Percentiles rank a stretch among this genome's conserved stretches.
Conservation (phyloP, 345 rosid genomes). For the Melaleuca alternifolia region DNA sequence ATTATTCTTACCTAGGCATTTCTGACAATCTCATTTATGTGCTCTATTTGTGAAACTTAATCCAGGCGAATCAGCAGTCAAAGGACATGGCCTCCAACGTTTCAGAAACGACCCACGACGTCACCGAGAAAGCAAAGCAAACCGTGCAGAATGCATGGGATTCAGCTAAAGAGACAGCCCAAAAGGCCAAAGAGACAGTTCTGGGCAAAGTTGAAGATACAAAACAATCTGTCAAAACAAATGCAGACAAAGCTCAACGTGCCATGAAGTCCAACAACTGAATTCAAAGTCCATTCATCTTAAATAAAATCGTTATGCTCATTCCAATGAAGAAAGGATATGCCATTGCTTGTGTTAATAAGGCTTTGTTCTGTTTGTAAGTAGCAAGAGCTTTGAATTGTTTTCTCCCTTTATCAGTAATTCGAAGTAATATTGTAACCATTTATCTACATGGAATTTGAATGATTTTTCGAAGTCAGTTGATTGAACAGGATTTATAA, state of each 20-base stretch:
- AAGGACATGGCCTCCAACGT: background rate
- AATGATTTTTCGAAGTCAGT: background rate
- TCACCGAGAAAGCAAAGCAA: slow-evolving; percentile 17
- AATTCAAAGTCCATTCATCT: background rate
- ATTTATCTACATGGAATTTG: background rate
- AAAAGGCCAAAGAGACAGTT: slow-evolving; percentile 15
- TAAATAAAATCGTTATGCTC: background rate
- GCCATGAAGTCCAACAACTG: slow-evolving; percentile 26
- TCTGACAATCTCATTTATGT: background rate
- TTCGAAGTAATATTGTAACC: background rate
- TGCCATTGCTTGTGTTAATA: background rate
- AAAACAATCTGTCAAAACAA: slow-evolving; percentile 13
- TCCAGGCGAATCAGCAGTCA: background rate
- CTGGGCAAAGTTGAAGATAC: slow-evolving; percentile 16
- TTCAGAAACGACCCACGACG: background rate
- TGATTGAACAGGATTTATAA: background rate
- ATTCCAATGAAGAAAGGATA: background rate
- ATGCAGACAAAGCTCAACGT: slow-evolving; percentile 23
- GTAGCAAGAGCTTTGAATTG: background rate
- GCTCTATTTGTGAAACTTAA: background rate
- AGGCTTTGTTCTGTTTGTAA: background rate
- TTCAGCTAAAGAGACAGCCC: slow-evolving; percentile 21
- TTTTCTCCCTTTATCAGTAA: background rate
- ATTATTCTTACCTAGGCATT: background rate
- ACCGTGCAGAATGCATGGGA: slow-evolving; percentile 13